phyloP scores from a whole-genome alignment of 225 moss, liverwort and hornwort genomes.

The Climacium dendroides region DNA sequence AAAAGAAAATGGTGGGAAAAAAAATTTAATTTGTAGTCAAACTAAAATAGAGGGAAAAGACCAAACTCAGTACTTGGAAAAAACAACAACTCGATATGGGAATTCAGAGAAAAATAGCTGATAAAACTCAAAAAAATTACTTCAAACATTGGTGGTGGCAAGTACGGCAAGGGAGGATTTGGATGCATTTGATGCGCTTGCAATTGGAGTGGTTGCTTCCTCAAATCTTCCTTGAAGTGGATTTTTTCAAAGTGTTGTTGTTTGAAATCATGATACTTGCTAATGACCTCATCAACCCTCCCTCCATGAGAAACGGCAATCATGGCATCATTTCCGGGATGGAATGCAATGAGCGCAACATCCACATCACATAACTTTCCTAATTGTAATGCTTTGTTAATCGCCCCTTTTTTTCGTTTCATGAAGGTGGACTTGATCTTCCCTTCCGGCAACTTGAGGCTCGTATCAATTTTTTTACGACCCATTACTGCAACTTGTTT shows the following conservation, averaged over 20 bases:
- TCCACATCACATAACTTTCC: not conserved
- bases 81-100: accelerated
- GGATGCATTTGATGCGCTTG: not conserved
- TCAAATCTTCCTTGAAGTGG: accelerated
- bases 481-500: not conserved
- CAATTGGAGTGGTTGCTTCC: not conserved
- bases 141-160: not conserved
- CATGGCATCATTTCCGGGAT: not conserved
- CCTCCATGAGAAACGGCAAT: not conserved
- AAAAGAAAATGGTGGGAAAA: not conserved
- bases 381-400: not conserved
- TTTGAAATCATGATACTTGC: not conserved
- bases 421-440: not conserved
- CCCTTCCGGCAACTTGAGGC: not conserved
- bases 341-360: not conserved
- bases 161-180: not conserved
- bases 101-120: not conserved
- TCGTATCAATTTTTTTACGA: not conserved
- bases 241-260: accelerated
- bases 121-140: not conserved
- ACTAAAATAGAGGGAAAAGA: no score
- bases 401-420: not conserved
- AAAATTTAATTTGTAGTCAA: not conserved
- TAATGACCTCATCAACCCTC: not conserved
- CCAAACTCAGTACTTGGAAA: accelerated